Base-by-base conservation (phyloP, 805 yeast genomes). In the Deakozyma indianensis region DNA sequence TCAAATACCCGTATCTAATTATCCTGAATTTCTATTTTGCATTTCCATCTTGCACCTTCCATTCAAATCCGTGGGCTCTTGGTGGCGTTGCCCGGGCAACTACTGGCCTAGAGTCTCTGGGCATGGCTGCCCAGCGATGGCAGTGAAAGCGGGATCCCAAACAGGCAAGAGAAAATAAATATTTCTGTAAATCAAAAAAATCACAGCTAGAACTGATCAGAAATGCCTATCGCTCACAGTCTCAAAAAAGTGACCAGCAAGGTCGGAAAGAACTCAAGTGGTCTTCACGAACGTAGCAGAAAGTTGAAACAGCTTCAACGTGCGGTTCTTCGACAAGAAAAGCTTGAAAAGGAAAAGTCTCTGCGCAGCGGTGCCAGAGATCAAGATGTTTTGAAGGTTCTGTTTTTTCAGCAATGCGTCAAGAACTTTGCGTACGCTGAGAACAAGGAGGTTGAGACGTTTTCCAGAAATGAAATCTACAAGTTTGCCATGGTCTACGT, bases 281-380 rank as follows among this genome's bases (percentile, higher is more conserved):
- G 41, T 67, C 74, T 32, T 53, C 97, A 90, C 59, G 92, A 94
- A 21, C 81, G 80, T 56, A 95, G 96, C 7, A 74, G 96, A 45
- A 90, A 87, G 62, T 82, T 86, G 61, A 81, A 81, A 62, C 85
- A 82, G 59, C 66, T 90, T 44, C 80, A 80, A 46, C 70, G 92
- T 51, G 96, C 96, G n/a, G 77, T 94, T 1, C 64, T 86, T 41
- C 74, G 98, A 61, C 94, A 88, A 51, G 71, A 70, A 43, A 84
- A 83, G 59, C 63, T 90, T 44, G 73, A 69, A 29, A 68, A 69
- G 43, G 76, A 73, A 58, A 83, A 82, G 57, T 61, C 69, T 21
- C 70, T 69, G 43, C 53, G 66, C 11, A 73, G 75, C 43, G 70
- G 73, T 48, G 85, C 79, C 51, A 68, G 57, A 18, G 61, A 60